Base-by-base conservation (phyloP, 1,284 basidiomycete genomes). In the Moesziomyces parantarcticus region DNA sequence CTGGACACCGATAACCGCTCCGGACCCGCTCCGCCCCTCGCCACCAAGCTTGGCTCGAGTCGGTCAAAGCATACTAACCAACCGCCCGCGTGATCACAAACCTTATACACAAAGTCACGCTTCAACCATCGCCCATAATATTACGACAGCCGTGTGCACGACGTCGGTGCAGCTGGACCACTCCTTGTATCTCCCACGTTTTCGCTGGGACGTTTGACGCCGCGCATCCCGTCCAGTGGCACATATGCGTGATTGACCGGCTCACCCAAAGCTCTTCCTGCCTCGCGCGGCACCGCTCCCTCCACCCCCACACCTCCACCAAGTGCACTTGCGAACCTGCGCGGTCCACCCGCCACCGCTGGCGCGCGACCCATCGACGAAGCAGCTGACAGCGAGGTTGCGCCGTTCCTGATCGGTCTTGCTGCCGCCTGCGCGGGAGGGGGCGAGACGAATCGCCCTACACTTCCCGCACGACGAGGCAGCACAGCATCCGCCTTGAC, bases 401-500 rank as follows among this genome's bases (percentile, higher is more conserved):
- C 48, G 8, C 69, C 68, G 41, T 66, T 71, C 23, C 52, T 54
- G 40, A 34, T 29, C 29, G 46, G 26, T 21, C 46, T 22, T 21
- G 53, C 25, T n/a, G 52, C 21, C 14, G 47, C 40, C 11, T 32
- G 18, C 20, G 22, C 25, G 6, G 64, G 60, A 0, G 71, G 71
- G 8, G 71, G 71, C 20, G 66, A 70, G 20, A 75, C 42, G 48
- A 75, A 75, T 4, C 71, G 49, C 1, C 71, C 71, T 2, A 75
- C 71, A 34, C 71, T 75, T 5, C 71, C 66, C 7, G 71, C 65
- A 18, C 71, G 48, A 11, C 71, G 52, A 5, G 66, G 62, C 21
- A 20, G 43, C 3, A 44, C 34, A 6, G 53, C 59, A 41, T 62
- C 62, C 44, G 39, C 46, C 45, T 65, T 62, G 47, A 70, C 66